Evolutionary conservation across 441 rosid species (phyloP).

Genomic region (Raphanus hybrid): DNA sequence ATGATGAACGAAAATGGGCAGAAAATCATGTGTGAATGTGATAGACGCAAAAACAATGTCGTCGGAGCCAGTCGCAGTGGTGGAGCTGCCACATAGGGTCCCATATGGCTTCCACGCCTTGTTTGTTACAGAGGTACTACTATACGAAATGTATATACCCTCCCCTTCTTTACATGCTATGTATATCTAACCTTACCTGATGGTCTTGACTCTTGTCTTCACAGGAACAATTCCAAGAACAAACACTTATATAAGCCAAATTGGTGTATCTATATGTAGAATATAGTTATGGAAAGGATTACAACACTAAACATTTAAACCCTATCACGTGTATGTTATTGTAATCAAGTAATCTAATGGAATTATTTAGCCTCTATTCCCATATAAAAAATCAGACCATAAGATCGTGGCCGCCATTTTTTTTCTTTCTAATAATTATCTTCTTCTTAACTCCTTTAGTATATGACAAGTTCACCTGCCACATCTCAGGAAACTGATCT

Average conservation of each 20-base stretch:
- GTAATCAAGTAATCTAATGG: no score
- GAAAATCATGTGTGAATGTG: conserved; percentile 77
- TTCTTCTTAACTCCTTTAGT: background rate
- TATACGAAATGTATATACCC: background rate
- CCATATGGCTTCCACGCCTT: conserved; percentile 96
- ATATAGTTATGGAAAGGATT: no score
- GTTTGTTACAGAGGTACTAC: conserved; percentile 79
- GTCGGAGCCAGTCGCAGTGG: conserved; percentile 85
- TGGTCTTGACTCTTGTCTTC: conserved; percentile 20
- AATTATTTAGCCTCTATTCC: no score
- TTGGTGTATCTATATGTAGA: conserved; percentile 7
- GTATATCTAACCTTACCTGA: conserved; percentile 25
- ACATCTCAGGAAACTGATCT: background rate
- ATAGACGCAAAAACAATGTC: conserved; percentile 97
- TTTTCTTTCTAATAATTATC: background rate
- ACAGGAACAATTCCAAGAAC: conserved; percentile 83
- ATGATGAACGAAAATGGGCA: conserved; percentile 42
- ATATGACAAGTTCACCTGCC: background rate
- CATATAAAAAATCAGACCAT: no score
- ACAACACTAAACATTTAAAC: no score
- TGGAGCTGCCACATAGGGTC: conserved; percentile 87
- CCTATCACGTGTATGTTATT: no score
- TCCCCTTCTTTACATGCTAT: background rate
- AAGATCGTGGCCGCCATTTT: no score
- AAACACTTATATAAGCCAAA: conserved; percentile 42